These are phyloP conservation scores for Moniliella sp. DNA, from an alignment of 1,284 basidiomycete genomes.

Conservation along the genomic window DNA sequence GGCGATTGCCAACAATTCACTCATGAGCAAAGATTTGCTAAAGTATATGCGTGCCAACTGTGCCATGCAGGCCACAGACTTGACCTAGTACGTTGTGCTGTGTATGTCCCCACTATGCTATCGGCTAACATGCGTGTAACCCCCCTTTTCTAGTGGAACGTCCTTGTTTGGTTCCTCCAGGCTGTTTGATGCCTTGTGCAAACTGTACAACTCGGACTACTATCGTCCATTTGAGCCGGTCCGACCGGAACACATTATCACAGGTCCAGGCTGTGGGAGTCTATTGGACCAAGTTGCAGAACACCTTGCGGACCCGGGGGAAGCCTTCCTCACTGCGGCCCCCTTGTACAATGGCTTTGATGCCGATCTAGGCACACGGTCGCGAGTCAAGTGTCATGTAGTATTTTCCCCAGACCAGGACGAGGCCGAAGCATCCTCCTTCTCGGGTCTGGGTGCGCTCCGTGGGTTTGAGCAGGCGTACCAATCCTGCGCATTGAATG, in stretches of 20 bases:
- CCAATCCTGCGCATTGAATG: neutral
- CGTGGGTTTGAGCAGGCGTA: slow-evolving; percentile 4
- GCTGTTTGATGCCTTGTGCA: slow-evolving; percentile 4
- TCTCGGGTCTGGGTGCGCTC: slow-evolving; percentile 2
- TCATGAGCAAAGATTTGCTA: slow-evolving; percentile 4
- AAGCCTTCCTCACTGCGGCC: neutral
- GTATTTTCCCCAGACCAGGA: slow-evolving; percentile 1
- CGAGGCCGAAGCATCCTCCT: slow-evolving; percentile 1
- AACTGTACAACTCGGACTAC: slow-evolving; percentile 2
- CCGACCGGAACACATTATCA: slow-evolving; percentile 2
- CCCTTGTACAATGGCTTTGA: slow-evolving; percentile 8
- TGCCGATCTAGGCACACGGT: slow-evolving; percentile 4
- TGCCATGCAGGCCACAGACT: too few relatives aligned
- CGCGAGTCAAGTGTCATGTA: slow-evolving; percentile 3
- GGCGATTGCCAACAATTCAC: slow-evolving; percentile 7
- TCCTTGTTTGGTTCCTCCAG: slow-evolving; percentile 5
- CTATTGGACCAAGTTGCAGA: slow-evolving; percentile 5
- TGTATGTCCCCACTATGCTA: neutral
- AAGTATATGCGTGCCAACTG: too few relatives aligned
- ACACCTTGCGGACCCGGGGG: slow-evolving; percentile 1
- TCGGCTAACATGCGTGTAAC: neutral
- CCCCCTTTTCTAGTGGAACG: slow-evolving; percentile 2
- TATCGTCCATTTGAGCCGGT: slow-evolving; percentile 3
- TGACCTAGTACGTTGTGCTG: too few relatives aligned
- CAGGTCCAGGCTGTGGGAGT: slow-evolving; percentile 5